Evolutionary conservation across 192 early-diverging fungal species (phyloP), one percentile per base, ranked within the genome.

Genomic region (Phlyctochytrium arcticum): DNA sequence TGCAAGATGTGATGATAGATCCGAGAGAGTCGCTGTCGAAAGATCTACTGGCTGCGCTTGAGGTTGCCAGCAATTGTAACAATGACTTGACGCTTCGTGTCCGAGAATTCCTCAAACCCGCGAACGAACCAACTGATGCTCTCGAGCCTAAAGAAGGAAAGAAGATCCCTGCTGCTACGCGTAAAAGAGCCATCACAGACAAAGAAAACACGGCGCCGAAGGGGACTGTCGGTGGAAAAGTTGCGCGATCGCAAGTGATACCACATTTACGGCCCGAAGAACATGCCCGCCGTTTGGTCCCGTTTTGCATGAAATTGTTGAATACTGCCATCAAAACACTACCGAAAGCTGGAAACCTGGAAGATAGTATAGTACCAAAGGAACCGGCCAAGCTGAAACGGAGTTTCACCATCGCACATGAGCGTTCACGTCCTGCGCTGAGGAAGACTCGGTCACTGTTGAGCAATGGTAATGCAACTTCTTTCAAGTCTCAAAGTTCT

Each of bases 301-400:
- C 31, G 34, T 57, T 57, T 36, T 15, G n/a, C 56, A 57, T 57
- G 56, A 57, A 57, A 29, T 10, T 57, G 4, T 21, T 57, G 27
- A 57, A 57, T 26, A 10, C 15, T n/a, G 29, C 19, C 35, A 26
- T 39, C 34, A 50, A 37, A 57, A 57, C 32, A 33, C 36, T 57
- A 17, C 4, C 17, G 5, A 36, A n/a, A 17, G 36, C 36, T 24
- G 35, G 12, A 12, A 57, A 39, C 56, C n/a, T 42, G 39, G 39
- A 42, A 42, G 39, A 42, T 42, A n/a, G 10, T 42, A 42, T 42
- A n/a, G 39, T n/a, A n/a, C n/a, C n/a, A n/a, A 39, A 6, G 36
- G 56, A n/a, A 57, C 4, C 32, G 35, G 15, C 56, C 5, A 57
- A 17, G 17, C 12, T 29, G 1, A 29, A 53, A 2, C 0, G 27